These are phyloP conservation scores for Rhynchosporium agropyri DNA, from an alignment of 2,329 filamentous ascomycete species.

Conservation along the genomic window DNA sequence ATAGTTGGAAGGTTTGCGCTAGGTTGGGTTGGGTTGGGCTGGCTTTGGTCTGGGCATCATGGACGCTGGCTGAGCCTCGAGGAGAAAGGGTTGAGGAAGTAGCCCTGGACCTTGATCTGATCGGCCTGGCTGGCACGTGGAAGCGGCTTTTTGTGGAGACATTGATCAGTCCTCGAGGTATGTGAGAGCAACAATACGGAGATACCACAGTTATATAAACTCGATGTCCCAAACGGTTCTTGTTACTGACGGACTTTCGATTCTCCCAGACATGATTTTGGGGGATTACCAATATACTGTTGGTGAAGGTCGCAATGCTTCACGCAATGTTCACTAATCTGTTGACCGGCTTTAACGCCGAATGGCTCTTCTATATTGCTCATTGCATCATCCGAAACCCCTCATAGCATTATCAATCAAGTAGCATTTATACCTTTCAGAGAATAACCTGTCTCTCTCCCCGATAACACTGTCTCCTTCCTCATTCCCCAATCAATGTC, in stretches of 20 bases:
- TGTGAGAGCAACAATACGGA: too few species aligned
- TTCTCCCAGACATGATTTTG: too few species aligned
- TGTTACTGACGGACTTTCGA: too few species aligned
- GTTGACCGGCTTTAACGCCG: conserved; percentile 1
- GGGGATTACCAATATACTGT: too few species aligned
- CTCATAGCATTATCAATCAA: conserved; percentile 21
- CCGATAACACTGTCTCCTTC: not conserved
- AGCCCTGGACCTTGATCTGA: not conserved
- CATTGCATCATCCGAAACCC: conserved; percentile 18
- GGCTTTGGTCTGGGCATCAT: not conserved
- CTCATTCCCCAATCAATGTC: conserved; percentile 20
- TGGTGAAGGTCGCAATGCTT: not conserved
- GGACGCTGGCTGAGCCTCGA: too few species aligned
- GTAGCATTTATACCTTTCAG: conserved; percentile 6
- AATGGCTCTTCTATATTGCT: not conserved
- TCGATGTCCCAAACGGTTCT: too few species aligned
- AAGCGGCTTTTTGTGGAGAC: too few species aligned
- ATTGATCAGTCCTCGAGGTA: too few species aligned
- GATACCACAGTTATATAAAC: too few species aligned
- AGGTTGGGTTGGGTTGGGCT: conserved; percentile 4
- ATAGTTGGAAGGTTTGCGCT: conserved; percentile 12
- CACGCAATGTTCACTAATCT: conserved; percentile 16
- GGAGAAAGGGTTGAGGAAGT: not conserved
- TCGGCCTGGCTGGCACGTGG: too few species aligned
- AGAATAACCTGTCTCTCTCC: not conserved